A percentile compares a stretch with the other conserved stretches of the same genome.
Conservation (phyloP, 352 stramenopile genomes). For the Globisporangium lucens region DNA sequence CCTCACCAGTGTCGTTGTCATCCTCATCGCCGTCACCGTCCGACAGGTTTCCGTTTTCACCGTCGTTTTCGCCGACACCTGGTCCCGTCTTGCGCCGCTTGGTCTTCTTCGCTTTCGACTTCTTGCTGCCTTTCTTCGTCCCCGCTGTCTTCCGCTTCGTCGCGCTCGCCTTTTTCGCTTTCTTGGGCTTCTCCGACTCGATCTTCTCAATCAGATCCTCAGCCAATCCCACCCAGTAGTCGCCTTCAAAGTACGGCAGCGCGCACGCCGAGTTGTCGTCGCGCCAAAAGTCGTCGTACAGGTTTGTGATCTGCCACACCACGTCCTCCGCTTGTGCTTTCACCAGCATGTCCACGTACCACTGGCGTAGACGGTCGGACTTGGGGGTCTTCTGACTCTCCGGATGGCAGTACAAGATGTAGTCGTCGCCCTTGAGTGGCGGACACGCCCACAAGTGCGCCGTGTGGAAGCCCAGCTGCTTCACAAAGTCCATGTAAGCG, state of each 20-base stretch:
- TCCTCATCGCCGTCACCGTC: constrained; percentile 41
- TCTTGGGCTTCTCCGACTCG: constrained; percentile 82
- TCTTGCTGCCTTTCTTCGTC: constrained; percentile 67
- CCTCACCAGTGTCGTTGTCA: constrained; percentile 26
- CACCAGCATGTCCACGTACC: constrained; percentile 92
- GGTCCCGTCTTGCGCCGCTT: constrained; percentile 60
- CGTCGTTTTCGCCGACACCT: constrained; percentile 26
- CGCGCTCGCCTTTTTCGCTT: constrained; percentile 53
- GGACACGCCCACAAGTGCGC: constrained; percentile 99
- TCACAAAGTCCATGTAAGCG: constrained; percentile 98
- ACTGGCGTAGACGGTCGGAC: constrained; percentile 96
- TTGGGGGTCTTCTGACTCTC: constrained; percentile 98
- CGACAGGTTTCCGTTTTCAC: constrained; percentile 38
- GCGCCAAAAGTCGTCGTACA: constrained; percentile 96
- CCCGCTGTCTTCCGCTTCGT: constrained; percentile 64
- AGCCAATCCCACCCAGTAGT: constrained; percentile 85
- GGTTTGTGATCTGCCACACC: constrained; percentile 93
- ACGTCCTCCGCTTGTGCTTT: constrained; percentile 87
- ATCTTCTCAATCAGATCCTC: constrained; percentile 90
- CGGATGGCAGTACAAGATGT: constrained; percentile 99
- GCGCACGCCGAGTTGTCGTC: constrained; percentile 81
- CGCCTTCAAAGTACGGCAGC: constrained; percentile 84
- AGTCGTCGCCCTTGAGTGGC: constrained; percentile 98
- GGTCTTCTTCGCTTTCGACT: constrained; percentile 77
- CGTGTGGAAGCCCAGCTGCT: constrained; percentile 95